phyloP scores from a whole-genome alignment of 345 rosid genomes.

The Lumnitzera racemosa region DNA sequence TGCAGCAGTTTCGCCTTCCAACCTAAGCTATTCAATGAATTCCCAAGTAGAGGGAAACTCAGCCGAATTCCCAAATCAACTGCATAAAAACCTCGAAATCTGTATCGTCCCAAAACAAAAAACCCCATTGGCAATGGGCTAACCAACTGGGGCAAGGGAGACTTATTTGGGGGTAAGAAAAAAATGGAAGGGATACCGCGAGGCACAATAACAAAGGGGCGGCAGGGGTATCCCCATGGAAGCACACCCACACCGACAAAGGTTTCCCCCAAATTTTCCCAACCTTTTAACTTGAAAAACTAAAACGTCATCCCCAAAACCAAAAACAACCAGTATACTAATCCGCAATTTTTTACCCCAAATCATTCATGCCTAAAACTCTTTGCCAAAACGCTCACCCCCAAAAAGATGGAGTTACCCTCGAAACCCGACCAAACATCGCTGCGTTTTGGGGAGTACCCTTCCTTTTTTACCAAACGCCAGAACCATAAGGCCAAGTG shows the following conservation, averaged over 20 bases:
- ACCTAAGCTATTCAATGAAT: constrained; percentile 81
- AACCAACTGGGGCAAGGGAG: constrained; percentile 88
- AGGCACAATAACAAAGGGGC: constrained; percentile 70
- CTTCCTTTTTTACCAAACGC: constrained; percentile 90
- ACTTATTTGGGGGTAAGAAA: constrained; percentile 73
- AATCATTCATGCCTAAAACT: constrained; percentile 72
- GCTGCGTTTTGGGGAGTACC: constrained; percentile 71
- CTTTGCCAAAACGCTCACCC: constrained; percentile 85
- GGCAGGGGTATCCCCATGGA: constrained; percentile 89
- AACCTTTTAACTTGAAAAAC: constrained; percentile 86
- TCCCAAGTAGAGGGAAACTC: constrained; percentile 76
- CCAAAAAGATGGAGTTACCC: constrained; percentile 83
- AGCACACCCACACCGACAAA: constrained; percentile 87
- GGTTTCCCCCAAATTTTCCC: constrained; percentile 64
- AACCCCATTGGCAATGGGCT: constrained; percentile 90
- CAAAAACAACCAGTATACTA: constrained; percentile 82
- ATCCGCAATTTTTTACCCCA: constrained; percentile 97
- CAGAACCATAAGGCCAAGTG: constrained; percentile 84
- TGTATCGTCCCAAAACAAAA: constrained; percentile 72
- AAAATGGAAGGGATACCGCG: constrained; percentile 97
- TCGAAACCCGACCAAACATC: constrained; percentile 88
- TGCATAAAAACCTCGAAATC: constrained; percentile 95
- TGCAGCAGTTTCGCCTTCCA: constrained; percentile 90
- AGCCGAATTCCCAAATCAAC: constrained; percentile 68
- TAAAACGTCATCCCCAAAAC: constrained; percentile 94